Conservation (phyloP, 129 eudicot genomes). For the Calendula officinalis region DNA sequence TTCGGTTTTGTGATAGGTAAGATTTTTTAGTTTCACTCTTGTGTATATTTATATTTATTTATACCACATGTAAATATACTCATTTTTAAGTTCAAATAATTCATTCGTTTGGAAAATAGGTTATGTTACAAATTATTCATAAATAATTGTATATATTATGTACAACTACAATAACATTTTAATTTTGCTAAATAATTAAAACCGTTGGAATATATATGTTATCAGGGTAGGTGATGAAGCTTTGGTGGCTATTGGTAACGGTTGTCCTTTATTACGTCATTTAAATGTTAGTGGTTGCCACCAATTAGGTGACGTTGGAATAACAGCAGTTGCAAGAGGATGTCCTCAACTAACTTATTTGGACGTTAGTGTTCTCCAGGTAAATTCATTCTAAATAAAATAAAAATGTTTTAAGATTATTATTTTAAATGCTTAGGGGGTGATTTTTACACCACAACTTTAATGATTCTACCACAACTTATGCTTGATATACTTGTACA, state of each 20-base stretch:
- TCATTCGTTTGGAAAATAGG: neutral
- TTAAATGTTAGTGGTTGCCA: slow-evolving; percentile 12
- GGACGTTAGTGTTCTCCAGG: slow-evolving; percentile 10
- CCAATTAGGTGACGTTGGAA: neutral
- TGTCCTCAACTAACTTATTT: slow-evolving; percentile 11
- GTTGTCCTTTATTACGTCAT: slow-evolving; percentile 12
- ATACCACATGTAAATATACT: neutral
- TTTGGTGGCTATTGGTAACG: slow-evolving; percentile 10
- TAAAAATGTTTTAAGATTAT: neutral
- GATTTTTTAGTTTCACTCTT: neutral
- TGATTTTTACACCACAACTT: too few species aligned
- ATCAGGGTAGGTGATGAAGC: slow-evolving; percentile 13
- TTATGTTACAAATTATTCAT: neutral
- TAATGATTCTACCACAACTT: too few species aligned
- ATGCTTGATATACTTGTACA: too few species aligned
- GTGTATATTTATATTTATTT: neutral
- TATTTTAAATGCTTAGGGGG: neutral
- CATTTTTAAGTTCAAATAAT: neutral
- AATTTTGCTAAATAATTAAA: too few species aligned
- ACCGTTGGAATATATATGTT: too few species aligned
- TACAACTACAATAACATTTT: neutral
- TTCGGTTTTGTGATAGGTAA: slow-evolving; percentile 5
- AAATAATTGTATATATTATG: neutral
- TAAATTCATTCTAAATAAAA: neutral
- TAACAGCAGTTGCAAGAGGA: slow-evolving; percentile 8